phyloP scores from a whole-genome alignment of 2,329 filamentous ascomycete species.

The Colletotrichum sp. region DNA sequence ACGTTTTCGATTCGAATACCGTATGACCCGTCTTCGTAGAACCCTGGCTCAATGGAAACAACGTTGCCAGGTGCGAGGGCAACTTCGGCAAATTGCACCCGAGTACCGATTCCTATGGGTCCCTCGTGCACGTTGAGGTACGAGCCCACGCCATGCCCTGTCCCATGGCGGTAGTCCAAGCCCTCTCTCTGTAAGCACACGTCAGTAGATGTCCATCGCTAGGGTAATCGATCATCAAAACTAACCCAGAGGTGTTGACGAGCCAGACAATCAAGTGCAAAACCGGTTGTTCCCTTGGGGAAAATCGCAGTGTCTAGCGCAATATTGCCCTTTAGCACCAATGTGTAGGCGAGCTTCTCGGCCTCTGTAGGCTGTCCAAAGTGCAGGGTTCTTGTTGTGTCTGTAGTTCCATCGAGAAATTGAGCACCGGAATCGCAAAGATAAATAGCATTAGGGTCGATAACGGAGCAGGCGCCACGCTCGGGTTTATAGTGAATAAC shows the following conservation, averaged over 20 bases:
- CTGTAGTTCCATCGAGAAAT: slow-evolving; percentile 93
- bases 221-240: slow-evolving; percentile 5
- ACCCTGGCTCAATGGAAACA: slow-evolving; percentile 94
- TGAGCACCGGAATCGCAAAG: slow-evolving; percentile 98
- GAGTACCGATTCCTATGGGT: slow-evolving; percentile 92
- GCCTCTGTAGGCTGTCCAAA: slow-evolving; percentile 84
- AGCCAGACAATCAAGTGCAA: slow-evolving; percentile 86
- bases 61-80: slow-evolving; percentile 91
- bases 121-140: slow-evolving; percentile 98
- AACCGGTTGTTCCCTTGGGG: slow-evolving; percentile 93
- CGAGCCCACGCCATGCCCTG: slow-evolving; percentile 93
- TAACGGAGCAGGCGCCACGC: slow-evolving; percentile 77
- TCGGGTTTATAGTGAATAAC: slow-evolving; percentile 97
- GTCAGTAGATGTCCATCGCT: slow-evolving; percentile 22
- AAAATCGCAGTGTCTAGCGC: slow-evolving; percentile 86
- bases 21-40: slow-evolving; percentile 94
- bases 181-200: slow-evolving; percentile 64
- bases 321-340: slow-evolving; percentile 95
- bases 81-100: slow-evolving; percentile 90
- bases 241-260: slow-evolving; percentile 90
- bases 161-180: slow-evolving; percentile 94
- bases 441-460: slow-evolving; percentile 87
- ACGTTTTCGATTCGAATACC: slow-evolving; percentile 98
- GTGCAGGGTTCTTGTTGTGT: slow-evolving; percentile 92
- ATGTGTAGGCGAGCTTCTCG: slow-evolving; percentile 88